These are phyloP conservation scores for Phellinidium pouzarii DNA, from an alignment of 1,284 basidiomycete species.

Conservation along the genomic window DNA sequence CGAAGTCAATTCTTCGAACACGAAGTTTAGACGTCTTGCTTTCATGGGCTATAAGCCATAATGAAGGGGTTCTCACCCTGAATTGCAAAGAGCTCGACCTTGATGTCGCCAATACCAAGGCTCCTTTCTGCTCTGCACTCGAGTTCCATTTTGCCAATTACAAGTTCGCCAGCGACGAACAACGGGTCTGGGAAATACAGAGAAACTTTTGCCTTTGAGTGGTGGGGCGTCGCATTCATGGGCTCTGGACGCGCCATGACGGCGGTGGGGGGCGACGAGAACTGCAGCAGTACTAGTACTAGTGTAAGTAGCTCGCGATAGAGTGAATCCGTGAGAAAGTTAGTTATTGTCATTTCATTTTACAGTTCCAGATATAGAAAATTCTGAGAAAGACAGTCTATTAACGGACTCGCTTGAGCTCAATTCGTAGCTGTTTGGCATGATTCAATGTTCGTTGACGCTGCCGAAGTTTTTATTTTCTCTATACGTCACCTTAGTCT, in stretches of 20 bases:
- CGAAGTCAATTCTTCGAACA: constrained; percentile 54
- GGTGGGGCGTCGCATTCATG: constrained; percentile 70
- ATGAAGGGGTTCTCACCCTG: constrained; percentile 44
- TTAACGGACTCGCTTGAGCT: no score
- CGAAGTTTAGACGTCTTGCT: constrained; percentile 1
- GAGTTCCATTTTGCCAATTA: constrained; percentile 69
- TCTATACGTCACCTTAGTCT: no score
- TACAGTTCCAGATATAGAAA: no score
- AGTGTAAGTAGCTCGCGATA: no score
- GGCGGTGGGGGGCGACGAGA: not conserved
- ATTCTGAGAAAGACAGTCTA: no score
- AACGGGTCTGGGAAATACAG: constrained; percentile 48
- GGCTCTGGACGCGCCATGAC: constrained; percentile 42
- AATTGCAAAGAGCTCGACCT: constrained; percentile 65
- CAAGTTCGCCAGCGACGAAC: constrained; percentile 55
- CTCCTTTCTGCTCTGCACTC: constrained; percentile 68
- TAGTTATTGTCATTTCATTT: no score
- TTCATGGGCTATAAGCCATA: not conserved
- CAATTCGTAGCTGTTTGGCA: no score
- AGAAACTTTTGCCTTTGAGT: constrained; percentile 66
- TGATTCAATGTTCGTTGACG: no score
- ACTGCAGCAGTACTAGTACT: no score
- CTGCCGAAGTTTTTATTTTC: no score
- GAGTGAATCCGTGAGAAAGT: no score
- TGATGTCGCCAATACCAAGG: constrained; percentile 63